Base-by-base conservation (phyloP, 2,329 filamentous ascomycete genomes). In the Cladorrhinum sp. region DNA sequence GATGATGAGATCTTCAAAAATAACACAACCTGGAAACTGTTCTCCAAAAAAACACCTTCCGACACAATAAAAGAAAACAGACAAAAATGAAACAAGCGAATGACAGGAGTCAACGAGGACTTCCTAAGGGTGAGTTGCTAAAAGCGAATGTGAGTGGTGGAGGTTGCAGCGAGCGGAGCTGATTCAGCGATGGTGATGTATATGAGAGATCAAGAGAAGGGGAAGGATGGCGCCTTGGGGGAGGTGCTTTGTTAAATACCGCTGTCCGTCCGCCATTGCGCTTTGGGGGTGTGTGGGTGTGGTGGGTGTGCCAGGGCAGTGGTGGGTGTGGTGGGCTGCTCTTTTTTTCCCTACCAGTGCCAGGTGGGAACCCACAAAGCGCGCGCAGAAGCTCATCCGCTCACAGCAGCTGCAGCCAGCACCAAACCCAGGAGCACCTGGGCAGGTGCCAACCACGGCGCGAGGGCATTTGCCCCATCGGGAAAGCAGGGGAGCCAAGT, bases 61-160 rank as follows among this genome's bases (percentile, higher is more conserved):
- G 70, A 74, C 71, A 71, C 69, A 73, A 75, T 76, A 78, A 78
- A 69, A 69, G 72, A 70, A 70, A 71, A 75, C 70, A 70, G 69
- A 74, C 75, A 75, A 76, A 79, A 79, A 77, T 77, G 74, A 78
- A 80, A 78, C 77, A 86, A 88, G 85, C 85, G 85, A 88, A 84
- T 86, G 85, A 87, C 85, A 86, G 85, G 85, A 88, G 85, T 81
- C 85, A 78, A 81, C 85, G 85, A 88, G 85, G 85, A 85, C 84
- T 87, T 87, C 85, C 85, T 85, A 74, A 72, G 73, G 73, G 73
- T 69, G 66, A 66, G 68, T 72, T 67, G 70, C 65, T 65, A 69
- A 68, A 69, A 66, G 66, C 65, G 66, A 68, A 65, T 50, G 72
- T 73, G 74, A 72, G 72, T 68, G 64, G 59, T 69, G 69, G 66